These are phyloP conservation scores for Penicillium alfredii DNA, from an alignment of 495 filamentous ascomycete genomes.

Conservation along the genomic window DNA sequence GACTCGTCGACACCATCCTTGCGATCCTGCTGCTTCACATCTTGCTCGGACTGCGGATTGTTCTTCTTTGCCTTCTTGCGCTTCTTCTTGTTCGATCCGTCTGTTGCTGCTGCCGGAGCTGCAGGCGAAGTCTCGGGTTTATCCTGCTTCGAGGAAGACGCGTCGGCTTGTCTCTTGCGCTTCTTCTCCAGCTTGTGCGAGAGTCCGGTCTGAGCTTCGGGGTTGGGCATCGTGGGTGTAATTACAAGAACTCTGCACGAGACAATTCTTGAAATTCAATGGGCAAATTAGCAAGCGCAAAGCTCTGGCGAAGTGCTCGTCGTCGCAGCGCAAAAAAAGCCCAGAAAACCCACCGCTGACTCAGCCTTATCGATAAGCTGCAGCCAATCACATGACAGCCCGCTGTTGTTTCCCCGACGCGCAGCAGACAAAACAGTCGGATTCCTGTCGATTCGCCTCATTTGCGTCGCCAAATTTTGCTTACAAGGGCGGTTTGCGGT, in stretches of 20 bases:
- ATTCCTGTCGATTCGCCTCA: too few species aligned
- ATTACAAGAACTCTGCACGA: too few species aligned
- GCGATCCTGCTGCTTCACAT: conserved; percentile 52
- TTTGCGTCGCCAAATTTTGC: too few species aligned
- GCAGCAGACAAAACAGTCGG: not conserved
- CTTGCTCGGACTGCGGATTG: conserved; percentile 44
- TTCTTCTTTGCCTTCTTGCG: conserved; percentile 48
- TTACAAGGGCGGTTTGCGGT: too few species aligned
- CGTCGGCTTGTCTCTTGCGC: conserved; percentile 48
- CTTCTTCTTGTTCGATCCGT: conserved; percentile 35
- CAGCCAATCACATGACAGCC: conserved; percentile 1
- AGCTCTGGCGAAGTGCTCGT: too few species aligned
- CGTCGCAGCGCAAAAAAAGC: not conserved
- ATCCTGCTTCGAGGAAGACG: conserved; percentile 30
- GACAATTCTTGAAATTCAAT: too few species aligned
- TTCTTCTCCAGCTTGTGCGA: conserved; percentile 42
- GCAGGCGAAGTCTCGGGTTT: conserved; percentile 22
- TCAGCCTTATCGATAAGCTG: conserved; percentile 24
- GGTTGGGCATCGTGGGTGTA: conserved; percentile 22
- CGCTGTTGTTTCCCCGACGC: not conserved
- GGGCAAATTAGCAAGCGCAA: too few species aligned
- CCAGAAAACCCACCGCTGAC: too few species aligned
- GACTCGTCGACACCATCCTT: conserved; percentile 68
- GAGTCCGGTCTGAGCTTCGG: conserved; percentile 20
- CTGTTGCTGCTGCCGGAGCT: conserved; percentile 17